phyloP scores from a whole-genome alignment of 768 basidiomycete genomes.

The Cystobasidium onofrii region DNA sequence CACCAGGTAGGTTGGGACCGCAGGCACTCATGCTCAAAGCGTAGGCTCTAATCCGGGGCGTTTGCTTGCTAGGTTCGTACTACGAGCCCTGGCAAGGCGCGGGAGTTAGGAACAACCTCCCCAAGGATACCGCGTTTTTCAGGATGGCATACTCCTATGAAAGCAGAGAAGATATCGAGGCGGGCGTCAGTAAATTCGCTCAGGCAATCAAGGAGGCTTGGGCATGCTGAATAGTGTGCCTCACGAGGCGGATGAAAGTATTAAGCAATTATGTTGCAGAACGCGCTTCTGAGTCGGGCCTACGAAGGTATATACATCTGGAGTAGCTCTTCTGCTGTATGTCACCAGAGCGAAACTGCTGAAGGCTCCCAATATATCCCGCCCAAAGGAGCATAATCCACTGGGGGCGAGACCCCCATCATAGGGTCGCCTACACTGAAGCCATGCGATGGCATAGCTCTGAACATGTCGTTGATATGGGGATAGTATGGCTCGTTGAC shows the following conservation, averaged over 20 bases:
- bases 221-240: too few species aligned
- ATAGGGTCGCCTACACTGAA: not conserved
- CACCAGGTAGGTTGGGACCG: not conserved
- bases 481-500: not conserved
- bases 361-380: not conserved
- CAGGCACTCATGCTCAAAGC: too few species aligned
- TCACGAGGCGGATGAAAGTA: too few species aligned
- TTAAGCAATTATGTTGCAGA: too few species aligned
- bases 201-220: not conserved
- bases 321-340: not conserved
- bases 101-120: not conserved
- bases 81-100: constrained; percentile 9
- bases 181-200: not conserved
- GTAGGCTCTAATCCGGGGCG: too few species aligned
- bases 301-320: not conserved
- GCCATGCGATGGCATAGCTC: not conserved
- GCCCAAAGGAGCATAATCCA: not conserved
- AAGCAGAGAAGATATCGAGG: not conserved
- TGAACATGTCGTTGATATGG: not conserved
- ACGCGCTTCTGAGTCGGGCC: too few species aligned
- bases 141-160: constrained; percentile 15
- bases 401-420: not conserved
- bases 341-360: not conserved
- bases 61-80: constrained; percentile 25
- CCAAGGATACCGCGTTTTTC: not conserved